Evolutionary conservation across 208 protist genomes (phyloP).

Genomic region (Plasmodiophora brassicae): DNA sequence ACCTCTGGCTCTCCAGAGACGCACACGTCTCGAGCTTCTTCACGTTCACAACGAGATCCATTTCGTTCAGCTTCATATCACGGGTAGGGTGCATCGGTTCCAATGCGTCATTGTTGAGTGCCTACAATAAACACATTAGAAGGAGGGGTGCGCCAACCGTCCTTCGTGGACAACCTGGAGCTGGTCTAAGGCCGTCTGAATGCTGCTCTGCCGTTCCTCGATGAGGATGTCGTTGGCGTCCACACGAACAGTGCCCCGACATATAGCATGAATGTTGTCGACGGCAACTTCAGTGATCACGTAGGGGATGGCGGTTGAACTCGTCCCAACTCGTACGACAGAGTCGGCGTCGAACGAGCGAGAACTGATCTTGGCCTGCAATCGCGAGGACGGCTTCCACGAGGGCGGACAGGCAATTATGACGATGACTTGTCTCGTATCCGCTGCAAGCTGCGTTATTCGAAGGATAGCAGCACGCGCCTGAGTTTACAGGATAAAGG

Average conservation of each 20-base stretch:
- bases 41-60: not conserved
- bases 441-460: not conserved
- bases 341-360: not conserved
- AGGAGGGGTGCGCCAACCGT: not conserved
- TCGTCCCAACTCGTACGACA: not conserved
- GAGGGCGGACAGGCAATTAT: not conserved
- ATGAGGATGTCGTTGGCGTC: not conserved
- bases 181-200: not conserved
- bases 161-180: not conserved
- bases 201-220: not conserved
- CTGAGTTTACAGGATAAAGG: not conserved
- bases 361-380: not conserved
- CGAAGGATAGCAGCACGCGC: not conserved
- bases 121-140: not conserved
- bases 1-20: not conserved
- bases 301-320: not conserved
- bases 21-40: not conserved
- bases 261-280: not conserved
- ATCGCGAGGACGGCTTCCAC: not conserved
- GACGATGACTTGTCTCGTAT: not conserved
- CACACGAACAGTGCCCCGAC: not conserved
- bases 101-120: not conserved
- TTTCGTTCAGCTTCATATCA: not conserved
- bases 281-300: not conserved
- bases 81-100: slow-evolving; percentile 16